Conservation (phyloP, 768 basidiomycete species). For the Suillus paluster region DNA sequence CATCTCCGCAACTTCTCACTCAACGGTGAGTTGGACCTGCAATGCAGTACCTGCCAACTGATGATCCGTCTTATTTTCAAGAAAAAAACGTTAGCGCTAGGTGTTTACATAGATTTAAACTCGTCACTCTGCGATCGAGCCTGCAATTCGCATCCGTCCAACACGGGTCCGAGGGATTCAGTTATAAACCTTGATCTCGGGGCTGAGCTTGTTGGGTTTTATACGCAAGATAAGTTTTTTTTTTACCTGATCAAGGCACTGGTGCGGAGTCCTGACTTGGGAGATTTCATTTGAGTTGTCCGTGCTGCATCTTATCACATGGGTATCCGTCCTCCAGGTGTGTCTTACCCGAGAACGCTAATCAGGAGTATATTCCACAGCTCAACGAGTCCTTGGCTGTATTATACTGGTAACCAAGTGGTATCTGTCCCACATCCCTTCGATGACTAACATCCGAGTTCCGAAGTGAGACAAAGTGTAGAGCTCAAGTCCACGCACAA, state of each 20-base stretch:
- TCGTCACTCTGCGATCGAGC: neutral
- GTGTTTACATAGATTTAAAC: neutral
- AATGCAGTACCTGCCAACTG: neutral
- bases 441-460: neutral
- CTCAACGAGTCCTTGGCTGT: too few species aligned
- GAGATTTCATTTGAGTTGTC: too few species aligned
- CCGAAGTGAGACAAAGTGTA: conserved; percentile 1
- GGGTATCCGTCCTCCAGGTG: too few species aligned
- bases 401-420: too few species aligned
- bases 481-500: neutral
- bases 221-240: neutral
- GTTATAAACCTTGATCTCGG: neutral
- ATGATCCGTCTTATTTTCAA: neutral
- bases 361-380: too few species aligned
- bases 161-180: conserved; percentile 1
- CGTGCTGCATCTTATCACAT: neutral
- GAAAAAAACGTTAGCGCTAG: neutral
- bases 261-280: too few species aligned
- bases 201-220: neutral
- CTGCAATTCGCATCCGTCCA: neutral
- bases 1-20: conserved; percentile 1
- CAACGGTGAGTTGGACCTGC: conserved; percentile 2
- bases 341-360: too few species aligned
- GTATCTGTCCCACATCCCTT: too few species aligned
- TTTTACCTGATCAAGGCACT: neutral